A percentile compares a stretch with the other conserved stretches of the same genome.
These are phyloP conservation scores for Primulina huaijiensis DNA, from an alignment of 257 asterid genomes.

Conservation along the genomic window DNA sequence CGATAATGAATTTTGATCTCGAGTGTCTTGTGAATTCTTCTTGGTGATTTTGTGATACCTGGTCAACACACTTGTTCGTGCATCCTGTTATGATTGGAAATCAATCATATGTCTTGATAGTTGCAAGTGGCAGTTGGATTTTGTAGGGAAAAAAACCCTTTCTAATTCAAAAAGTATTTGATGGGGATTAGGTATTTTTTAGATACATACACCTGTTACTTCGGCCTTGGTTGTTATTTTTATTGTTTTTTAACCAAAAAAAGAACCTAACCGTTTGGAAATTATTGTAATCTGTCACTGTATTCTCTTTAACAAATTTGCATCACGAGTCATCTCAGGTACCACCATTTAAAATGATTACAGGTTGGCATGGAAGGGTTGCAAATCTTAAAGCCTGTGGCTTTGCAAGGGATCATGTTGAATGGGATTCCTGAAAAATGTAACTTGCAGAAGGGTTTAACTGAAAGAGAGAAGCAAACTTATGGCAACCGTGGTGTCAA, in stretches of 20 bases:
- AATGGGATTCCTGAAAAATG: conserved; percentile 40
- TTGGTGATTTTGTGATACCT: conserved; percentile 13
- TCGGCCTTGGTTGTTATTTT: conserved; percentile 9
- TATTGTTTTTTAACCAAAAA: conserved; percentile 2
- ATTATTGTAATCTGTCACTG: conserved; percentile 11
- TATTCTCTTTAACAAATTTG: conserved; percentile 9
- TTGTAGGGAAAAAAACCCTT: neutral
- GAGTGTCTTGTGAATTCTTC: conserved; percentile 14
- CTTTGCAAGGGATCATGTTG: conserved; percentile 31
- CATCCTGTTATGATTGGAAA: conserved; percentile 4
- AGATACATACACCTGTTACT: neutral
- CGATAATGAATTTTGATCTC: conserved; percentile 2
- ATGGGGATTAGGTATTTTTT: neutral
- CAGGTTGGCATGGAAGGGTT: conserved; percentile 91
- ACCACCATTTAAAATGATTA: conserved; percentile 29
- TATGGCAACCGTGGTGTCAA: conserved; percentile 49
- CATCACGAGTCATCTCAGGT: conserved; percentile 10
- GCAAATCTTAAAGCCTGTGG: conserved; percentile 76
- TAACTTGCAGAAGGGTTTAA: conserved; percentile 40
- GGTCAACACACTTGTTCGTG: conserved; percentile 7
- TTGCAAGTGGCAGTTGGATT: conserved; percentile 17
- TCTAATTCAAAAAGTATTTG: neutral
- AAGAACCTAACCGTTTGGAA: neutral
- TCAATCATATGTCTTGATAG: conserved; percentile 1
- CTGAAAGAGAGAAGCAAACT: conserved; percentile 42